Conservation (phyloP, 345 rosid species). For the Luvunga scandens region DNA sequence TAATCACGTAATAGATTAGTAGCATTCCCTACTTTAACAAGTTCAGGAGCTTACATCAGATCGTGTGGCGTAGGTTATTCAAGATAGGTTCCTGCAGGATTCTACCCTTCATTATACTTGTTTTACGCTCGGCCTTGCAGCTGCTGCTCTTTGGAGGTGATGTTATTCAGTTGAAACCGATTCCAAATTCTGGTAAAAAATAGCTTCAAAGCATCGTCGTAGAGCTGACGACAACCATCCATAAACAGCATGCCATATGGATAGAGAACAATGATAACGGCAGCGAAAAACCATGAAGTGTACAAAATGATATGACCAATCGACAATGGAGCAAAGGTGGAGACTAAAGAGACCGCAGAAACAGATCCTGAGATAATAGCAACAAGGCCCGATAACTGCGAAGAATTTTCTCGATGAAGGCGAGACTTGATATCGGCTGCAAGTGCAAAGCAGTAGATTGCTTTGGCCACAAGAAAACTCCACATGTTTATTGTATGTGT, state of each 20-base stretch:
- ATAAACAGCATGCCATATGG: background rate
- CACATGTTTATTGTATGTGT: background rate
- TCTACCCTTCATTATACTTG: no score
- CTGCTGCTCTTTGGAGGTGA: no score
- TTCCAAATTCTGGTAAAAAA: no score
- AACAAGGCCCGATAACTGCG: background rate
- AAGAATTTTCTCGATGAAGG: background rate
- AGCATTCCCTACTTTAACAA: no score
- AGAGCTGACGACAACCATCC: background rate
- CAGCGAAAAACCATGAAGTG: background rate
- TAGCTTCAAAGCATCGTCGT: background rate
- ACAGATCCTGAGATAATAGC: background rate
- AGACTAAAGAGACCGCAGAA: background rate
- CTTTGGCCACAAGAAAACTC: background rate
- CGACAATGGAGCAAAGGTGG: background rate
- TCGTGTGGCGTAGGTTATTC: no score
- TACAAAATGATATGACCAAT: background rate
- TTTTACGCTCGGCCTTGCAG: no score
- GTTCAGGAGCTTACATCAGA: no score
- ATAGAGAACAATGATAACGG: background rate
- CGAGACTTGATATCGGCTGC: background rate
- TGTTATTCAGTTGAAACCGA: background rate
- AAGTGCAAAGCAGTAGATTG: background rate
- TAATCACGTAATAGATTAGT: no score
- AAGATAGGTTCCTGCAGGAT: no score